Percentiles rank a stretch among this genome's conserved stretches.
phyloP scores from a whole-genome alignment of 768 basidiomycete species.

The Tulasnella sp. region DNA sequence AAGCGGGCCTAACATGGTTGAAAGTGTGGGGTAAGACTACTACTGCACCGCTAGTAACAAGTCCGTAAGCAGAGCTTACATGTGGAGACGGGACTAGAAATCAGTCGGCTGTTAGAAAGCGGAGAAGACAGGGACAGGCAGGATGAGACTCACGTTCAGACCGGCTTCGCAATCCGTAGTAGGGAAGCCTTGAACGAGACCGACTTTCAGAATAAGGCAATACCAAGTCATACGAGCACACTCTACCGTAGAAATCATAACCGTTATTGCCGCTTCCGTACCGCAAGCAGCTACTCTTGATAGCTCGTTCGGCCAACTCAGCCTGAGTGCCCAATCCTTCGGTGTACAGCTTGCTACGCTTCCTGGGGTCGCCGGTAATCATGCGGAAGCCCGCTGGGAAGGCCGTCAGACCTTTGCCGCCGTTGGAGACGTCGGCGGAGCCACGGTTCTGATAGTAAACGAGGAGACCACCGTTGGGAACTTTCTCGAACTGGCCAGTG shows the following conservation, averaged over 20 bases:
- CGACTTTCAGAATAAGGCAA: constrained; percentile 17
- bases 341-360: background rate
- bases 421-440: background rate
- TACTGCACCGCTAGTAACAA: background rate
- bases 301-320: constrained; percentile 31
- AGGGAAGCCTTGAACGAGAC: constrained; percentile 32
- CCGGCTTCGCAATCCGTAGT: constrained; percentile 34
- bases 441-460: constrained; percentile 14
- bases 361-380: constrained; percentile 10
- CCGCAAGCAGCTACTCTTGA: constrained; percentile 30
- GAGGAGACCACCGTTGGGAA: constrained; percentile 14
- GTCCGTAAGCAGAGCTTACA: background rate
- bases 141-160: constrained; percentile 26
- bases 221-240: background rate
- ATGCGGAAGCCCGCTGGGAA: constrained; percentile 15
- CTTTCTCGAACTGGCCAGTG: constrained; percentile 5
- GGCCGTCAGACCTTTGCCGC: background rate
- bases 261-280: background rate
- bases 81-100: background rate
- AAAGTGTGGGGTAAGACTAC: background rate
- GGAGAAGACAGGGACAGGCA: background rate
- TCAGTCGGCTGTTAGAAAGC: background rate
- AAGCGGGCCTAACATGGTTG: constrained; percentile 4
- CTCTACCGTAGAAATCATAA: background rate
- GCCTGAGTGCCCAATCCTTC: constrained; percentile 27